phyloP scores from a whole-genome alignment of 1,139 yeast species.

The Martiniozyma asiatica region DNA sequence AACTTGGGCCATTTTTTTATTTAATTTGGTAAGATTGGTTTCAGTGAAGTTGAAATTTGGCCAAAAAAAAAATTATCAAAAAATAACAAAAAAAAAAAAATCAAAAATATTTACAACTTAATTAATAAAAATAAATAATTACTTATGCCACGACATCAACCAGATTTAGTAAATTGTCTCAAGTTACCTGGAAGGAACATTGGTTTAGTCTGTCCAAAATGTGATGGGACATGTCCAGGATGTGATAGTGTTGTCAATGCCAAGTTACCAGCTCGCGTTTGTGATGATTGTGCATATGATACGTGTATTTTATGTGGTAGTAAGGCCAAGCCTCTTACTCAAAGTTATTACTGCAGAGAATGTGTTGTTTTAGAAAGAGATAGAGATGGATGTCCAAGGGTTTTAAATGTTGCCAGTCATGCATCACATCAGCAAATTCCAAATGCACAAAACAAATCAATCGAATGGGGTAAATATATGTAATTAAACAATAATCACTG shows the following conservation, averaged over 20 bases:
- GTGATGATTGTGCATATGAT: conserved; percentile 81
- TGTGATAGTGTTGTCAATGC: conserved; percentile 86
- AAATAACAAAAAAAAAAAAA: no score
- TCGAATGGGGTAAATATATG: no score
- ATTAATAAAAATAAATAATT: no score
- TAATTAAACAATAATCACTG: no score
- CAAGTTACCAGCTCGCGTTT: conserved; percentile 55
- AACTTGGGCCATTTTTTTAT: not conserved
- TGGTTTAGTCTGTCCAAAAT: conserved; percentile 68
- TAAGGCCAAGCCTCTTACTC: conserved; percentile 26
- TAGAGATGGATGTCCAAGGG: conserved; percentile 88
- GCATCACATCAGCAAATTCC: no score
- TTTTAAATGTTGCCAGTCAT: conserved; percentile 62
- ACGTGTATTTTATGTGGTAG: conserved; percentile 72
- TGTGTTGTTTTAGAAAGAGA: conserved; percentile 74
- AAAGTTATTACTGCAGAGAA: conserved; percentile 75
- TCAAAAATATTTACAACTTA: no score
- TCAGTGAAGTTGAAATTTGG: no score
- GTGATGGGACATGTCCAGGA: conserved; percentile 87
- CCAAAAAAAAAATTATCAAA: no score
- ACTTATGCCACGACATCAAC: no score
- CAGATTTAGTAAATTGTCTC: conserved; percentile 71
- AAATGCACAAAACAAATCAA: no score
- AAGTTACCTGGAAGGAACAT: conserved; percentile 68
- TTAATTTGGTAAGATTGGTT: no score